Percentiles rank a stretch among this genome's conserved stretches.
These are phyloP conservation scores for Phytophthora cajani DNA, from an alignment of 352 stramenopile genomes.

Conservation along the genomic window DNA sequence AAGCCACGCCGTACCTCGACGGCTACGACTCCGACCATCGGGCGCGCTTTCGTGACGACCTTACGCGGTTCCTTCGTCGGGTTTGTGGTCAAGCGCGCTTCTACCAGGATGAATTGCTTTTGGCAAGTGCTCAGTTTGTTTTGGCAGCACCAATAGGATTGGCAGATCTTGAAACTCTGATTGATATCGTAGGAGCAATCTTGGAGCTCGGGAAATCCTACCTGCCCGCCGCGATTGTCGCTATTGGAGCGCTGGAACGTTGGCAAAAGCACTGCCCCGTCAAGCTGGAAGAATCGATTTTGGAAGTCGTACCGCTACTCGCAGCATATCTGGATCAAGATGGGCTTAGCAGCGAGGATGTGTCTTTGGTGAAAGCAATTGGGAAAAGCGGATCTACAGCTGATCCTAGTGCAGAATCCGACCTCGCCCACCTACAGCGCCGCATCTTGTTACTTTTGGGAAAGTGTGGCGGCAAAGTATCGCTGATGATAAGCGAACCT, in stretches of 20 bases:
- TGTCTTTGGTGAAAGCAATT: slow-evolving; percentile 12
- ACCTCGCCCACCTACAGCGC: slow-evolving; percentile 62
- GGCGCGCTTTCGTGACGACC: slow-evolving; percentile 31
- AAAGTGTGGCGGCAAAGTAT: slow-evolving; percentile 54
- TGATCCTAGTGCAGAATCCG: slow-evolving; percentile 19
- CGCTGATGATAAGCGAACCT: slow-evolving; percentile 53
- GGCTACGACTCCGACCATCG: not conserved
- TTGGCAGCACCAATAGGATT: slow-evolving; percentile 56
- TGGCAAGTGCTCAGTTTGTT: slow-evolving; percentile 66
- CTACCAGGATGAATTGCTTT: slow-evolving; percentile 81
- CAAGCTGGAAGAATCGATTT: slow-evolving; percentile 43
- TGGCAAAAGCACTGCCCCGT: slow-evolving; percentile 48
- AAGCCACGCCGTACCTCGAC: not conserved
- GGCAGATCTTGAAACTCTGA: slow-evolving; percentile 36
- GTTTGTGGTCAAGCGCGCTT: slow-evolving; percentile 63
- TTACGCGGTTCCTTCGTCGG: slow-evolving; percentile 51
- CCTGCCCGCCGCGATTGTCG: slow-evolving; percentile 63
- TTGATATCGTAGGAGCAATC: slow-evolving; percentile 51
- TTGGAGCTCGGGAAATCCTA: slow-evolving; percentile 72
- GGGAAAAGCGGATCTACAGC: slow-evolving; percentile 14
- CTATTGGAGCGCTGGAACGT: slow-evolving; percentile 58
- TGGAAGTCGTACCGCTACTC: slow-evolving; percentile 55
- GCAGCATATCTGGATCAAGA: slow-evolving; percentile 61
- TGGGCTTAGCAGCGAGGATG: slow-evolving; percentile 20
- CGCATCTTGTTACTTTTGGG: slow-evolving; percentile 69